Evolutionary conservation across 2,329 filamentous ascomycete species (phyloP).

Genomic region (Cladophialophora bantiana): DNA sequence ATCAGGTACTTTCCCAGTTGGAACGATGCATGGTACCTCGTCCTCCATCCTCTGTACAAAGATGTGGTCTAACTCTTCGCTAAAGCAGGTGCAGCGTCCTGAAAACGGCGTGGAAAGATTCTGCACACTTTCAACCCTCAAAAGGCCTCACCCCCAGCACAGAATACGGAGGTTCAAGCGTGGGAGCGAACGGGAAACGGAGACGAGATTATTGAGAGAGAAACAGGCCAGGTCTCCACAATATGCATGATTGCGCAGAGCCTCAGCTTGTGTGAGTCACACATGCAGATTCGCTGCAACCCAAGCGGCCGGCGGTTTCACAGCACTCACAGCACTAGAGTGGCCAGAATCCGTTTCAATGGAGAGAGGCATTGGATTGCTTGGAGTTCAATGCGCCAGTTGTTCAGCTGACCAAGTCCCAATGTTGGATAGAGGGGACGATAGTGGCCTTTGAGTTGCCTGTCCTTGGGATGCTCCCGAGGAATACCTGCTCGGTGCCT

Average conservation of each 20-base stretch:
- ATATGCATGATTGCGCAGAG: constrained; percentile 8
- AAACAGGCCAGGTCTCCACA: neutral
- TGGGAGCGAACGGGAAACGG: neutral
- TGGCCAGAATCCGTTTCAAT: neutral
- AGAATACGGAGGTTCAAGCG: neutral
- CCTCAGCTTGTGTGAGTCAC: constrained; percentile 7
- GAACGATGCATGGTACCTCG: too few species aligned
- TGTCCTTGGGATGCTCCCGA: neutral
- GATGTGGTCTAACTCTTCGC: too few species aligned
- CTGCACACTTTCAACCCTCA: too few species aligned
- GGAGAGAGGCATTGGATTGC: neutral
- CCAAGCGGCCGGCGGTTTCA: neutral
- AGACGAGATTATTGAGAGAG: neutral
- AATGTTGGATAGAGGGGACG: neutral
- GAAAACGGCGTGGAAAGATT: too few species aligned
- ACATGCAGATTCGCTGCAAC: constrained; percentile 6
- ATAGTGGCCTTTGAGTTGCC: neutral
- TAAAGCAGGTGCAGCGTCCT: too few species aligned
- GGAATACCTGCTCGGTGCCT: too few species aligned
- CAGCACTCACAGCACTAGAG: neutral
- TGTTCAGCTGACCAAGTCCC: neutral
- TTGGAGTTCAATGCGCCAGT: neutral
- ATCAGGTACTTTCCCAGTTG: too few species aligned
- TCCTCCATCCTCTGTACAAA: too few species aligned
- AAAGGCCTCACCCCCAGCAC: too few species aligned